These are phyloP conservation scores for Cyclostephanos invisitatus DNA, from an alignment of 108 stramenopile species.

Conservation along the genomic window DNA sequence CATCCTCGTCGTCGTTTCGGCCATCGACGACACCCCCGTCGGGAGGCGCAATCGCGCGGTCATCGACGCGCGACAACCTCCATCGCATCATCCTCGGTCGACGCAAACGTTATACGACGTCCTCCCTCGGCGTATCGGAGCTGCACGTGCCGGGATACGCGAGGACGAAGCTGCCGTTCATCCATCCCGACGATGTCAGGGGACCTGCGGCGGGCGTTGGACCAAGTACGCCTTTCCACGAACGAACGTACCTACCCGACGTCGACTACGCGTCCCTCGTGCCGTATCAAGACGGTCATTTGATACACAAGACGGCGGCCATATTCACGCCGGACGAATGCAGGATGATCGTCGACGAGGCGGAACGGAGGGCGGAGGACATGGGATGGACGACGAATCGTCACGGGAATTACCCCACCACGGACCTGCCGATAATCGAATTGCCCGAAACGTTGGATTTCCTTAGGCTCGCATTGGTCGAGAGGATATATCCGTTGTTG, in stretches of 20 bases:
- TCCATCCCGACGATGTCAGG: constrained; percentile 21
- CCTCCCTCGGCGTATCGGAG: constrained; percentile 46
- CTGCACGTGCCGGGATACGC: constrained; percentile 58
- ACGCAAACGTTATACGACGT: constrained; percentile 6
- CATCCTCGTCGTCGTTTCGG: no score
- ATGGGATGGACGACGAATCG: constrained; percentile 76
- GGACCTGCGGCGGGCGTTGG: background rate
- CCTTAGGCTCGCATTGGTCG: constrained; percentile 39
- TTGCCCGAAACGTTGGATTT: constrained; percentile 52
- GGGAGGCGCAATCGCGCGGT: no score
- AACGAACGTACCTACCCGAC: constrained; percentile 11
- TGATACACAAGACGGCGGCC: constrained; percentile 43
- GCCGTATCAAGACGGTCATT: constrained; percentile 41
- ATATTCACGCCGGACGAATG: constrained; percentile 52
- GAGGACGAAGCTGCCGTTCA: constrained; percentile 51
- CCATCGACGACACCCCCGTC: no score
- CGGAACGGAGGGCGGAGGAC: constrained; percentile 37
- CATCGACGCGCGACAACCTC: no score
- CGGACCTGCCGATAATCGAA: constrained; percentile 61
- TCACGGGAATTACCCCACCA: constrained; percentile 71
- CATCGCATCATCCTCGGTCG: no score
- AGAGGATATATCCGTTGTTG: constrained; percentile 57
- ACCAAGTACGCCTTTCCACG: constrained; percentile 1
- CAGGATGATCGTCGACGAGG: constrained; percentile 50
- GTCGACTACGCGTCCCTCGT: constrained; percentile 36